Evolutionary conservation across 1,284 basidiomycete species (phyloP).

Genomic region (Apiotrichum brassicae): DNA sequence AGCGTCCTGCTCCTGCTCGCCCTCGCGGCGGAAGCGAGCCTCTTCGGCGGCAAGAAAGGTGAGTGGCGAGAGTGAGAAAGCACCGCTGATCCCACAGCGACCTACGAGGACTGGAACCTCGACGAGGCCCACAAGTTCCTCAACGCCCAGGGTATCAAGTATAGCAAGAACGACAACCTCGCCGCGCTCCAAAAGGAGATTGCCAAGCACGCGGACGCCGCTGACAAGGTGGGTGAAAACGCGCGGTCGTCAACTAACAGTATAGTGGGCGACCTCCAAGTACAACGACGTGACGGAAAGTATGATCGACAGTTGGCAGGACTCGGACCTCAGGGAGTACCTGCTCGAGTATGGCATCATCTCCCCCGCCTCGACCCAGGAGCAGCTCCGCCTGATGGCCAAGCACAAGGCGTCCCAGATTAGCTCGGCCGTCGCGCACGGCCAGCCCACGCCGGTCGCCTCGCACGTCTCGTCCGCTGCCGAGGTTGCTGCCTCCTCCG

Average conservation of each 20-base stretch:
- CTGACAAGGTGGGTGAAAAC: conserved; percentile 37
- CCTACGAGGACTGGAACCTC: conserved; percentile 60
- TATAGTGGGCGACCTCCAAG: conserved; percentile 39
- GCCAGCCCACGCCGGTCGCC: conserved; percentile 45
- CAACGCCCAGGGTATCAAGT: conserved; percentile 59
- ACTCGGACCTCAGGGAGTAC: conserved; percentile 70
- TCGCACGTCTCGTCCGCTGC: conserved; percentile 28
- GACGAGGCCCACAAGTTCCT: conserved; percentile 65
- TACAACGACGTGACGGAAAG: conserved; percentile 43
- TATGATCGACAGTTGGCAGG: conserved; percentile 58
- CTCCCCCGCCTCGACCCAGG: conserved; percentile 66
- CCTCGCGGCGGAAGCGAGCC: conserved; percentile 36
- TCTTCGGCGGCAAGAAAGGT: conserved; percentile 44
- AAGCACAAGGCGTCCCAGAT: conserved; percentile 56
- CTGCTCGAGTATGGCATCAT: conserved; percentile 81
- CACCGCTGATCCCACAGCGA: conserved; percentile 33
- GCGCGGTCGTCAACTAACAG: too few species aligned
- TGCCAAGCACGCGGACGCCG: conserved; percentile 51
- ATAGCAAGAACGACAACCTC: conserved; percentile 51
- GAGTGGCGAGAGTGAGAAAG: conserved; percentile 12
- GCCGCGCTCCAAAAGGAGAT: conserved; percentile 51
- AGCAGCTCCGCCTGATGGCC: conserved; percentile 70
- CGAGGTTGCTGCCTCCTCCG: conserved; percentile 48
- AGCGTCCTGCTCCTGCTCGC: conserved; percentile 19
- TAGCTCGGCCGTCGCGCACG: conserved; percentile 54